Evolutionary conservation across 2,329 filamentous ascomycete genomes (phyloP).

Genomic region (Cercospora canescens): DNA sequence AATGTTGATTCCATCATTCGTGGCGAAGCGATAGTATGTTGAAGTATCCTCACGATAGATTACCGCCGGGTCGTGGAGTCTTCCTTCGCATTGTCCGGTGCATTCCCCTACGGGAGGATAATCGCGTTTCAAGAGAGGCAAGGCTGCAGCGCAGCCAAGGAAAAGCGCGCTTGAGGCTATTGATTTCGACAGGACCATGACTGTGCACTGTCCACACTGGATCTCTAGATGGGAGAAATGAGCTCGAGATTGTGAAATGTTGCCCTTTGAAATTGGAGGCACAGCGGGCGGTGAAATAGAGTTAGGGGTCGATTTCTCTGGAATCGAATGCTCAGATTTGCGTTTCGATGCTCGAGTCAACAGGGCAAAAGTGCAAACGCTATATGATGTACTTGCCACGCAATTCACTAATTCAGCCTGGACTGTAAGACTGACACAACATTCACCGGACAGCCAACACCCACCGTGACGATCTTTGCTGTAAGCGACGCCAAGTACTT

Average conservation of each 20-base stretch:
- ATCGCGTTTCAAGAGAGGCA: constrained; percentile 17
- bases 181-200: neutral
- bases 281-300: neutral
- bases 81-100: constrained; percentile 19
- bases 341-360: neutral
- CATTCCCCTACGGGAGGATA: constrained; percentile 20
- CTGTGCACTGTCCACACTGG: neutral
- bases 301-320: neutral
- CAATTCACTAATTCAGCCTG: neutral
- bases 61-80: constrained; percentile 23
- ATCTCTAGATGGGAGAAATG: neutral
- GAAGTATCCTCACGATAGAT: constrained; percentile 23
- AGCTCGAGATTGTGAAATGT: neutral
- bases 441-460: neutral
- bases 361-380: neutral
- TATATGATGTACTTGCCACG: neutral
- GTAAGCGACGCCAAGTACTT: neutral
- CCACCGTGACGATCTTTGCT: neutral
- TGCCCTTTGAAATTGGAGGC: neutral
- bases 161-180: neutral
- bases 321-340: neutral
- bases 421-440: neutral
- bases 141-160: neutral
- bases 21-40: constrained; percentile 55
- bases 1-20: constrained; percentile 51